Conservation (phyloP, 805 yeast genomes). For the Wickerhamiella azyma region DNA sequence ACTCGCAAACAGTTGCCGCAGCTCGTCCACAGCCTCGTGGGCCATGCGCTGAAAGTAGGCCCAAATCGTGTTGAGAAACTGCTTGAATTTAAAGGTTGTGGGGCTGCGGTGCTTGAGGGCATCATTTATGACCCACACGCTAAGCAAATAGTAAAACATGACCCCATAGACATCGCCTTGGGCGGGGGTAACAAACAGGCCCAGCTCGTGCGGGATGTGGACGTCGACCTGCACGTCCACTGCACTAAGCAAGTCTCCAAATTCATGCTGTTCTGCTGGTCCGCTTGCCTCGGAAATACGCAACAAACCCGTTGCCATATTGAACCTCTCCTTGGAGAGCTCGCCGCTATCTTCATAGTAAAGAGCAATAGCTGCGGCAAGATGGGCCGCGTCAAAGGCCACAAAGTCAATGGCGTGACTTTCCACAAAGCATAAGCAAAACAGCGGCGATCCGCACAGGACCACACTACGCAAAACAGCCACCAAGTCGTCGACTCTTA, state of each 20-base stretch:
- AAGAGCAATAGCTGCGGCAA: neutral
- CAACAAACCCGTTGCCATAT: neutral
- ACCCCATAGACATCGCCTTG: conserved; percentile 11
- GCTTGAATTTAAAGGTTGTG: neutral
- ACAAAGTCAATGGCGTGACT: neutral
- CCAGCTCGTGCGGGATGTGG: neutral
- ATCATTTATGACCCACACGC: conserved; percentile 2
- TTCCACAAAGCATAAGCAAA: conserved; percentile 5
- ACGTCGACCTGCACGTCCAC: neutral
- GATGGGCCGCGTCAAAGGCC: neutral
- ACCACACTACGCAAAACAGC: conserved; percentile 7
- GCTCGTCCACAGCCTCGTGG: conserved; percentile 7
- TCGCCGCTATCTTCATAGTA: conserved; percentile 5
- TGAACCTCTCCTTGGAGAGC: neutral
- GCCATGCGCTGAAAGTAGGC: conserved; percentile 8
- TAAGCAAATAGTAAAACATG: conserved; percentile 10
- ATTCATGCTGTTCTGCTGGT: neutral
- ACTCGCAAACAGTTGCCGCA: neutral
- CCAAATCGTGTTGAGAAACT: conserved; percentile 13
- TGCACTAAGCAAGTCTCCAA: conserved; percentile 1
- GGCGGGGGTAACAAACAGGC: conserved; percentile 5
- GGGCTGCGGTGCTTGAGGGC: conserved; percentile 6
- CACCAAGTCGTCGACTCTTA: conserved; percentile 1
- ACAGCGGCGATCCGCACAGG: conserved; percentile 12
- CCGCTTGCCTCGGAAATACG: neutral